Conservation (phyloP, 306 rosid species). For the Vigna radiata region DNA sequence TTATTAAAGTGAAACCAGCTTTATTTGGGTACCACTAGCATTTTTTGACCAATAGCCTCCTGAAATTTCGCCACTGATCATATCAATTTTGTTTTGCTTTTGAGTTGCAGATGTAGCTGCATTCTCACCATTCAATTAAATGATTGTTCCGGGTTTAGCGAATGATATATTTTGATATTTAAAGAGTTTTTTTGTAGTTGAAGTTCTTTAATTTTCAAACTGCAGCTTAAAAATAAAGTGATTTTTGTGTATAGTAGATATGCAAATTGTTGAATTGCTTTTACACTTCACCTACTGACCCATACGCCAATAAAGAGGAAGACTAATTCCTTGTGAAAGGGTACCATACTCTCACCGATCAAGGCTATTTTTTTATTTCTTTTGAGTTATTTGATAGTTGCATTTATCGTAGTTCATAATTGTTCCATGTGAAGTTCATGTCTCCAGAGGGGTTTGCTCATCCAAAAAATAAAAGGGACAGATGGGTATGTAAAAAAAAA, state of each 20-base stretch:
- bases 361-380: neutral
- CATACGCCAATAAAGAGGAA: constrained; percentile 13
- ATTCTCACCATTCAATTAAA: constrained; percentile 10
- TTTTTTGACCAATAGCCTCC: constrained; percentile 19
- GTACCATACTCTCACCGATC: neutral
- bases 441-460: neutral
- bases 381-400: constrained; percentile 14
- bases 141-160: neutral
- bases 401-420: constrained; percentile 27
- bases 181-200: neutral
- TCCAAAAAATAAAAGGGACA: too few relatives aligned
- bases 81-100: constrained; percentile 23
- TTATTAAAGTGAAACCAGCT: constrained; percentile 45
- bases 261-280: neutral
- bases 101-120: neutral
- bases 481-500: too few relatives aligned
- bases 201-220: neutral
- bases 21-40: constrained; percentile 22
- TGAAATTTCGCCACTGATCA: constrained; percentile 35
- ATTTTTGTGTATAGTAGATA: neutral
- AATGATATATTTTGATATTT: neutral
- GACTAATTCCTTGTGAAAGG: constrained; percentile 1
- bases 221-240: neutral
- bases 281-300: constrained; percentile 27
- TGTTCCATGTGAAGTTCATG: constrained; percentile 35